Evolutionary conservation across 768 basidiomycete genomes (phyloP).

Genomic region (Leccinum obscurum): DNA sequence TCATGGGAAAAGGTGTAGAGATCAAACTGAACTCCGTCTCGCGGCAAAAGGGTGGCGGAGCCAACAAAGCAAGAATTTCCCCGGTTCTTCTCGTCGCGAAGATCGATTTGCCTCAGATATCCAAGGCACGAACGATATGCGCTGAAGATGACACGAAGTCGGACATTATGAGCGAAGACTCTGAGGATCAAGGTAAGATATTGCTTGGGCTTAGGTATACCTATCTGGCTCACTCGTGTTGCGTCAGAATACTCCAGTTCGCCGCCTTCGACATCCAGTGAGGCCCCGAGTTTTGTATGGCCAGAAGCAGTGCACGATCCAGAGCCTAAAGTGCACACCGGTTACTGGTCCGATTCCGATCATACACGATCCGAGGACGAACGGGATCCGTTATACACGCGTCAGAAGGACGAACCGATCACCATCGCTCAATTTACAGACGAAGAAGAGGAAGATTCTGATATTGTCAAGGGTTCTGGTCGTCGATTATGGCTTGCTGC

Average conservation of each 20-base stretch:
- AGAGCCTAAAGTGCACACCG: constrained; percentile 14
- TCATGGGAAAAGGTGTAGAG: constrained; percentile 37
- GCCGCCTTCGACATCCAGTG: constrained; percentile 11
- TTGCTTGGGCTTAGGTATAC: not conserved
- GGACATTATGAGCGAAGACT: constrained; percentile 1
- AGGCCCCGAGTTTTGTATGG: constrained; percentile 14
- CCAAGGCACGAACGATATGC: not conserved
- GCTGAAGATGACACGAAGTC: not conserved
- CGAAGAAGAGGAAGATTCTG: constrained; percentile 11
- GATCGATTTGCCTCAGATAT: constrained; percentile 14
- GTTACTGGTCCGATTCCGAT: constrained; percentile 29
- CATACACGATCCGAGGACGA: constrained; percentile 20
- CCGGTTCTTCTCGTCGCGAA: constrained; percentile 21
- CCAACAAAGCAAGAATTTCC: constrained; percentile 11
- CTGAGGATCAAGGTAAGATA: constrained; percentile 15
- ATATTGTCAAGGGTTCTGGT: not conserved
- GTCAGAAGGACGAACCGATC: constrained; percentile 7
- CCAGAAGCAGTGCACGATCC: constrained; percentile 5
- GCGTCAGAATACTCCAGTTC: constrained; percentile 13
- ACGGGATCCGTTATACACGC: constrained; percentile 16
- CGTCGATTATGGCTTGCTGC: constrained; percentile 35
- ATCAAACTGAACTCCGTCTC: constrained; percentile 41
- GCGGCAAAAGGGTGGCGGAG: constrained; percentile 9
- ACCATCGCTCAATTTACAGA: constrained; percentile 25
- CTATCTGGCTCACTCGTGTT: not conserved